Conservation (phyloP, 2,329 filamentous ascomycete genomes). For the Chaetothyriales sp. region DNA sequence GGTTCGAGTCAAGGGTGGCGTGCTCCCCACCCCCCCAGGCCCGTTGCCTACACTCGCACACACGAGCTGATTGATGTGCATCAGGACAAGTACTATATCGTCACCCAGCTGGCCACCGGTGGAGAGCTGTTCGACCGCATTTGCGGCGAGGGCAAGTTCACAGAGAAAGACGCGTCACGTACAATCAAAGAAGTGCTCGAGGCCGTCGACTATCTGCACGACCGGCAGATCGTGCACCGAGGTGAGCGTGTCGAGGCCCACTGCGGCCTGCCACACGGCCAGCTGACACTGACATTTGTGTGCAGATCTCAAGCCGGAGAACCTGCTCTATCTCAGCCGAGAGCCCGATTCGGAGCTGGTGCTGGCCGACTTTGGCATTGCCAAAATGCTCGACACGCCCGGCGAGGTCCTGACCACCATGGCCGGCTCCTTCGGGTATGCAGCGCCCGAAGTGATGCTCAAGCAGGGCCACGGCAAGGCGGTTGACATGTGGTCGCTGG, state of each 20-base stretch:
- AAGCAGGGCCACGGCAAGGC: conserved; percentile 96
- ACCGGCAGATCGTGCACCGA: conserved; percentile 90
- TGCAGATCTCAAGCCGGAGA: conserved; percentile 91
- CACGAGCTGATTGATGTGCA: conserved; percentile 7
- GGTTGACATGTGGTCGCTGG: conserved; percentile 98
- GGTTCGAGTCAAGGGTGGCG: conserved; percentile 88
- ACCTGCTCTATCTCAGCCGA: conserved; percentile 80
- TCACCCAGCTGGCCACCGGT: conserved; percentile 88
- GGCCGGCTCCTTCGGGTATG: conserved; percentile 97
- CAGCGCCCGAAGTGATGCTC: conserved; percentile 94
- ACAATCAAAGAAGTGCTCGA: conserved; percentile 89
- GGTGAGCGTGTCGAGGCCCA: conserved; percentile 40
- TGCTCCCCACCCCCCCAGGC: too few species aligned
- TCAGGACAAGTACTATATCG: conserved; percentile 98
- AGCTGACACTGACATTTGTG: conserved; percentile 10
- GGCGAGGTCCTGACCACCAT: conserved; percentile 92
- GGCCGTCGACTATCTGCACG: conserved; percentile 87
- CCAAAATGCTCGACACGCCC: conserved; percentile 87
- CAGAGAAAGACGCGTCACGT: conserved; percentile 91
- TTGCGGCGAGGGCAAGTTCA: conserved; percentile 95
- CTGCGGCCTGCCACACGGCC: not conserved
- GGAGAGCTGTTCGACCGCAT: conserved; percentile 97
- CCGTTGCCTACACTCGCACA: not conserved
- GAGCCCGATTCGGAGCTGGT: conserved; percentile 71
- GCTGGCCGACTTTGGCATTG: conserved; percentile 94